These are phyloP conservation scores for Candida sonorensis DNA, from an alignment of 805 yeast genomes.

Conservation along the genomic window DNA sequence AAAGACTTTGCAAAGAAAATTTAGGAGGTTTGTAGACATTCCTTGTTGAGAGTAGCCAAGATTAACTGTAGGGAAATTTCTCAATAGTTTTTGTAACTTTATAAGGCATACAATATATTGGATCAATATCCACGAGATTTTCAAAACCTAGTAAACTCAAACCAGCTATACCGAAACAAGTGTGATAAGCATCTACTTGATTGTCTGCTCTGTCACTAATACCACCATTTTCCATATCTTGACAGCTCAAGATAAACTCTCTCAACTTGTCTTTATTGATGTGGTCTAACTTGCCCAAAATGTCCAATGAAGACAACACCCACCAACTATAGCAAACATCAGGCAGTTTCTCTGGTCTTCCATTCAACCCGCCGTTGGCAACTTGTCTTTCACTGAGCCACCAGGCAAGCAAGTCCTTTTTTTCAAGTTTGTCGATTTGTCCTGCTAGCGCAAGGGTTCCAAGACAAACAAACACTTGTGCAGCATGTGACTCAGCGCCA, in stretches of 20 bases:
- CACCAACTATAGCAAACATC: slow-evolving; percentile 99
- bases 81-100: slow-evolving; percentile 30
- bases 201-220: slow-evolving; percentile 89
- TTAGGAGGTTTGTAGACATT: no score
- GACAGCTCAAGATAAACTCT: slow-evolving; percentile 66
- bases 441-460: slow-evolving; percentile 71
- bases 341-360: slow-evolving; percentile 91
- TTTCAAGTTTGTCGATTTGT: slow-evolving; percentile 39
- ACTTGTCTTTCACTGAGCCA: slow-evolving; percentile 94
- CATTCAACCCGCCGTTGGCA: slow-evolving; percentile 85
- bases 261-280: slow-evolving; percentile 60
- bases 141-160: slow-evolving; percentile 66
- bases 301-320: slow-evolving; percentile 74
- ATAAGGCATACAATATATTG: slow-evolving; percentile 81
- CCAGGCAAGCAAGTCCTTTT: slow-evolving; percentile 51
- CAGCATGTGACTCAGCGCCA: slow-evolving; percentile 93
- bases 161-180: slow-evolving; percentile 86
- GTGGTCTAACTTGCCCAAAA: slow-evolving; percentile 65
- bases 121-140: slow-evolving; percentile 61
- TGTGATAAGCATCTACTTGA: slow-evolving; percentile 89
- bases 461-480: slow-evolving; percentile 81
- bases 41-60: no score
- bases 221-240: slow-evolving; percentile 78
- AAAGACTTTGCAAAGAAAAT: no score
- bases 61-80: slow-evolving; percentile 24